These are phyloP conservation scores for Tetradesmus obliquus DNA, from an alignment of 139 green algal genomes.

Conservation along the genomic window DNA sequence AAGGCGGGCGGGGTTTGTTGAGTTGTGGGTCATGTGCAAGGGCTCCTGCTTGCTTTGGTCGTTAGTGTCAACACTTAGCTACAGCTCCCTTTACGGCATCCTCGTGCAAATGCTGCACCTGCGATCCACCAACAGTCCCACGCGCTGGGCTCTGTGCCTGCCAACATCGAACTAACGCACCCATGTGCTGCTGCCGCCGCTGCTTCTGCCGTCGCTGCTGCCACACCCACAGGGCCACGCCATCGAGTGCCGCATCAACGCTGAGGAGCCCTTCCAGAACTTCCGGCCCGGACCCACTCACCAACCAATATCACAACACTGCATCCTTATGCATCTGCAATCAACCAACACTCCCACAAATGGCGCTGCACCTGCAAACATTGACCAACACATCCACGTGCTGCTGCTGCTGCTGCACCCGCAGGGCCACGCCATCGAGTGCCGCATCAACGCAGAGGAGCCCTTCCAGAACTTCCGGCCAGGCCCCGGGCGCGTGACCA, in stretches of 20 bases:
- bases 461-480: slow-evolving; percentile 93
- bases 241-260: slow-evolving; percentile 97
- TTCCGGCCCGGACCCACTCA: slow-evolving; percentile 74
- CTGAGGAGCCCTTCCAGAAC: slow-evolving; percentile 94
- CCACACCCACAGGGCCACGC: slow-evolving; percentile 76
- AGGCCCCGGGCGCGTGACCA: slow-evolving; percentile 82
- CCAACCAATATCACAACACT: no score
- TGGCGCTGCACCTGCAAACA: neutral
- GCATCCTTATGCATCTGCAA: no score
- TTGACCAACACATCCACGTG: no score
- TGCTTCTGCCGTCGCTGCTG: neutral
- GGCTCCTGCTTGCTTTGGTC: slow-evolving; percentile 46
- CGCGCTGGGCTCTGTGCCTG: neutral
- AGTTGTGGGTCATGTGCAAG: slow-evolving; percentile 83
- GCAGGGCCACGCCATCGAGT: slow-evolving; percentile 93
- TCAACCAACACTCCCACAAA: no score
- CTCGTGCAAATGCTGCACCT: no score
- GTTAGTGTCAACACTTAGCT: no score
- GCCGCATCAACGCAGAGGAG: slow-evolving; percentile 96
- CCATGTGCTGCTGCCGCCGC: neutral
- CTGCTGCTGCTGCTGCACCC: neutral
- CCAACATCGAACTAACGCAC: neutral
- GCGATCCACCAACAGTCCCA: no score
- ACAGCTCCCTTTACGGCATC: slow-evolving; percentile 68
- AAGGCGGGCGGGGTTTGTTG: slow-evolving; percentile 57